These are phyloP conservation scores for Collybia sordida DNA, from an alignment of 768 basidiomycete species.

Conservation along the genomic window DNA sequence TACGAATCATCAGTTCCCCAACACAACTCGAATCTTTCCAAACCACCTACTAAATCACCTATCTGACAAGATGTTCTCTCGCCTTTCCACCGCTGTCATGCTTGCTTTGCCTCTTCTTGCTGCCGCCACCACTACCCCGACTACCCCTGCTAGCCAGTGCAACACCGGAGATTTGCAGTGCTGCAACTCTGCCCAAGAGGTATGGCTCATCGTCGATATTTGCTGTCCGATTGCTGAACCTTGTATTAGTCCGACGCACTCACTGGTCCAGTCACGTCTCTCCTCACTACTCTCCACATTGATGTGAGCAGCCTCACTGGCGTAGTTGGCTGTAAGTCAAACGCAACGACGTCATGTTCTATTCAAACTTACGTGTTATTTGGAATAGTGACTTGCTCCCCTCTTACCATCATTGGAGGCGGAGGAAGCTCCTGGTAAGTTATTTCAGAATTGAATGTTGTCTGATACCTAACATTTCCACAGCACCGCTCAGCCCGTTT, in stretches of 20 bases:
- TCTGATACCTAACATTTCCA: too few relatives aligned
- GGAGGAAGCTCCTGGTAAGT: constrained; percentile 20
- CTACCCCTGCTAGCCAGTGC: constrained; percentile 19
- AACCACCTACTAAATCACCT: background rate
- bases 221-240: too few relatives aligned
- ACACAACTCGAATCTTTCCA: background rate
- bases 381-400: constrained; percentile 25
- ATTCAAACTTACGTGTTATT: background rate
- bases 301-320: constrained; percentile 14
- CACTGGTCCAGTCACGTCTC: background rate
- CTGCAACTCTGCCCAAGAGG: constrained; percentile 21
- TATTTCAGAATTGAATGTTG: too few relatives aligned
- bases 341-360: background rate
- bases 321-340: constrained; percentile 14
- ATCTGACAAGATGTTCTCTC: constrained; percentile 25
- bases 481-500: too few relatives aligned
- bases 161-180: constrained; percentile 28
- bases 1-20: too few relatives aligned
- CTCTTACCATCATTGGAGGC: constrained; percentile 25
- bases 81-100: constrained; percentile 20
- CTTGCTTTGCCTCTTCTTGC: constrained; percentile 26
- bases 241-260: constrained; percentile 13
- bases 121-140: constrained; percentile 17
- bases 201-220: constrained; percentile 5
- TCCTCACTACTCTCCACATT: constrained; percentile 26